Conservation (phyloP, 1,139 yeast genomes). For the Pichia kudriavzevii region DNA sequence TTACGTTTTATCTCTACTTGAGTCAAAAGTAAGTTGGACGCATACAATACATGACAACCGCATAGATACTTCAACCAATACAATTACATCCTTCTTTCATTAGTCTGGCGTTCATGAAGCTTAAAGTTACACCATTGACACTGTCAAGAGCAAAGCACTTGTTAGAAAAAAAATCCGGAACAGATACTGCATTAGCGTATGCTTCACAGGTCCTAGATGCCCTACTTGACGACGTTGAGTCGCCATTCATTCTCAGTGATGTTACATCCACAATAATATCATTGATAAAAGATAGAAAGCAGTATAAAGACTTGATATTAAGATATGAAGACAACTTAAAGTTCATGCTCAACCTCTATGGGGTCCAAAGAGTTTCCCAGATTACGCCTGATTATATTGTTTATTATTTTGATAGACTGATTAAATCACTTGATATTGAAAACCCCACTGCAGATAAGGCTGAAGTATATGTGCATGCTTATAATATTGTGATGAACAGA, state of each 20-base stretch:
- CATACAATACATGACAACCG: too few relatives aligned
- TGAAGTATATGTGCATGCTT: not conserved
- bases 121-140: not conserved
- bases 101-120: not conserved
- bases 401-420: slow-evolving; percentile 4
- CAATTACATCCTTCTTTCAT: too few relatives aligned
- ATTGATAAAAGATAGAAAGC: too few relatives aligned
- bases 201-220: too few relatives aligned
- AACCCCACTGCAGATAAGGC: not conserved
- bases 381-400: slow-evolving; percentile 8
- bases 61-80: too few relatives aligned
- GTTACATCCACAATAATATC: too few relatives aligned
- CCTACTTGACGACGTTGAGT: too few relatives aligned
- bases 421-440: not conserved
- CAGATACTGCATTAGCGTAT: too few relatives aligned
- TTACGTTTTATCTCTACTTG: too few relatives aligned
- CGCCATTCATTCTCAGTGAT: too few relatives aligned
- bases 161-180: not conserved
- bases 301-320: not conserved
- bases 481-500: slow-evolving; percentile 1
- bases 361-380: not conserved
- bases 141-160: not conserved
- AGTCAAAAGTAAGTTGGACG: too few relatives aligned
- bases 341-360: not conserved
- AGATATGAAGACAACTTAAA: not conserved